Percentiles rank a stretch among this genome's conserved stretches.
Evolutionary conservation across 805 yeast genomes (phyloP).

Genomic region (Hanseniaspora lindneri): DNA sequence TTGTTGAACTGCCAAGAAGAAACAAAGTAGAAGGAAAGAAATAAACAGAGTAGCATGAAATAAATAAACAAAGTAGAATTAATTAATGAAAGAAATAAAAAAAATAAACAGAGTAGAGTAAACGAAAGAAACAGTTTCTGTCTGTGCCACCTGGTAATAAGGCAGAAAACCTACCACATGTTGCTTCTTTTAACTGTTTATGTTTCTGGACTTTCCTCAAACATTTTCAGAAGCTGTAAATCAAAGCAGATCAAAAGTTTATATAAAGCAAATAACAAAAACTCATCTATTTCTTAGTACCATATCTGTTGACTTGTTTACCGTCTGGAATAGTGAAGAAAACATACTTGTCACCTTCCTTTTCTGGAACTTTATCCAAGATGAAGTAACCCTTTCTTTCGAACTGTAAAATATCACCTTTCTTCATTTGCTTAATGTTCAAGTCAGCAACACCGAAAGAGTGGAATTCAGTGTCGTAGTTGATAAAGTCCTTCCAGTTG

Average conservation of each 20-base stretch:
- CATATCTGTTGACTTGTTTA: slow-evolving; percentile 64
- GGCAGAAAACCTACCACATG: no score
- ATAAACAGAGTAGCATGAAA: no score
- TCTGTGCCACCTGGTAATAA: no score
- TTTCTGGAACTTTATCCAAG: slow-evolving; percentile 45
- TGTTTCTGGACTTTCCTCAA: no score
- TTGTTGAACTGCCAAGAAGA: no score
- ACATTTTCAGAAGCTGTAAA: not conserved
- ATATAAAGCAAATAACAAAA: not conserved
- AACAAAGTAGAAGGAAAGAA: no score
- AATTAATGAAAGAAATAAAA: no score
- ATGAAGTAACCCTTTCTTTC: slow-evolving; percentile 96
- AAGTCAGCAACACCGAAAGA: slow-evolving; percentile 67
- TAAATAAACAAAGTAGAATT: no score
- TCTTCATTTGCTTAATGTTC: slow-evolving; percentile 63
- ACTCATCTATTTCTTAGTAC: slow-evolving; percentile 50
- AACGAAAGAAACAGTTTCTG: no score
- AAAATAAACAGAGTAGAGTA: no score
- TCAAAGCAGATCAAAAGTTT: not conserved
- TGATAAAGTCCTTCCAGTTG: slow-evolving; percentile 80
- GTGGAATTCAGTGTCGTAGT: slow-evolving; percentile 77
- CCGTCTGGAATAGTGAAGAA: slow-evolving; percentile 96
- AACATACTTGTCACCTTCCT: slow-evolving; percentile 52
- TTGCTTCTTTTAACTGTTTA: no score
- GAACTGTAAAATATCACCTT: slow-evolving; percentile 81